phyloP scores from a whole-genome alignment of 352 stramenopile species.

The Globisporangium nodosum region DNA sequence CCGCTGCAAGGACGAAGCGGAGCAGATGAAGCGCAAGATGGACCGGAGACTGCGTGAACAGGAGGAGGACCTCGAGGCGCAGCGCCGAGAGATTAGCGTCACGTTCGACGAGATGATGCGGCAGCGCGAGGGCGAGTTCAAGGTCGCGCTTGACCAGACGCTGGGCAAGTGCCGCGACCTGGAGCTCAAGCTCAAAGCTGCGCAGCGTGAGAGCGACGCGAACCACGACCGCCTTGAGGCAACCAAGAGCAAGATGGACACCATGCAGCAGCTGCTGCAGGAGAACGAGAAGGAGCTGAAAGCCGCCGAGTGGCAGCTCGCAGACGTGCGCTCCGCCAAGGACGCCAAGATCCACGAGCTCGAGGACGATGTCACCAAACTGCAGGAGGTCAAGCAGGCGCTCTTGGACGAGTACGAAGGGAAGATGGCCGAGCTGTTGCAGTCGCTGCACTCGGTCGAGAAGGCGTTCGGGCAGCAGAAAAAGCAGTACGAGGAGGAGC shows the following conservation, averaged over 20 bases:
- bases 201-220: conserved; percentile 35
- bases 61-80: conserved; percentile 69
- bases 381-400: conserved; percentile 72
- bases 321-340: conserved; percentile 49
- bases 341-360: conserved; percentile 63
- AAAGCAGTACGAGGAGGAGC: conserved; percentile 63
- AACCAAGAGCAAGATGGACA: conserved; percentile 61
- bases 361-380: conserved; percentile 39
- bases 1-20: conserved; percentile 54
- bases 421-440: conserved; percentile 80
- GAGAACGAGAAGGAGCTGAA: conserved; percentile 70
- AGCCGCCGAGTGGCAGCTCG: conserved; percentile 58
- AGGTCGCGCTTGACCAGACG: conserved; percentile 34
- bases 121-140: conserved; percentile 56
- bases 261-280: conserved; percentile 45
- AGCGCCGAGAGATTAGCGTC: conserved; percentile 64
- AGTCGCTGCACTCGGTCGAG: conserved; percentile 77
- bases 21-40: conserved; percentile 36
- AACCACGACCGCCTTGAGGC: conserved; percentile 40
- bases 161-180: conserved; percentile 42
- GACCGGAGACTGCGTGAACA: conserved; percentile 64
- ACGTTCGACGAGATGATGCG: conserved; percentile 79
- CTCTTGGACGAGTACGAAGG: conserved; percentile 81
- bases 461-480: conserved; percentile 85
- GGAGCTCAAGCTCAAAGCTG: conserved; percentile 51